Conservation (phyloP, 2,329 filamentous ascomycete genomes). For the Didymella lethalis region DNA sequence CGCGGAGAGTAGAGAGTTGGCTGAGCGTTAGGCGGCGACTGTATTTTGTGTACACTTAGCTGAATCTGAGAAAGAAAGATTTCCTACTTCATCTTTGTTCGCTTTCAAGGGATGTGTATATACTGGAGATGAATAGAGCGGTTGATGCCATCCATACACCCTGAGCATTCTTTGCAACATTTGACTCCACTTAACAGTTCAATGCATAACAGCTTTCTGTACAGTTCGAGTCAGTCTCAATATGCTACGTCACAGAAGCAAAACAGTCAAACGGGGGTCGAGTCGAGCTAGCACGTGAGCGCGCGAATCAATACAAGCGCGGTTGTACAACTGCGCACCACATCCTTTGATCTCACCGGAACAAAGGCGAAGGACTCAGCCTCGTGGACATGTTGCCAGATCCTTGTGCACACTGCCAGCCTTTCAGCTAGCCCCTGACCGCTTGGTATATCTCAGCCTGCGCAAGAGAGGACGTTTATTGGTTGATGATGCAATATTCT, state of each 20-base stretch:
- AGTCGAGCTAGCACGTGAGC: slow-evolving; percentile 2
- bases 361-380: slow-evolving; percentile 17
- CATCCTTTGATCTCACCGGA: slow-evolving; percentile 15
- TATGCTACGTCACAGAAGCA: slow-evolving; percentile 5
- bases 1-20: slow-evolving; percentile 7
- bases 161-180: not conserved
- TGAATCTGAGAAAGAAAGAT: slow-evolving; percentile 43
- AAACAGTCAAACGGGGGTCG: not conserved
- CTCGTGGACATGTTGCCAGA: slow-evolving; percentile 10
- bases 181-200: not conserved
- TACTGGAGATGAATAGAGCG: slow-evolving; percentile 4
- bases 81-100: slow-evolving; percentile 29
- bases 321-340: slow-evolving; percentile 1
- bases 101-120: slow-evolving; percentile 18
- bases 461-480: slow-evolving; percentile 5
- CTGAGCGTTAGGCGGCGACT: slow-evolving; percentile 34
- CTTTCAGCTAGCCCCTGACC: slow-evolving; percentile 12
- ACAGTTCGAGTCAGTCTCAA: not conserved
- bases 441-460: not conserved
- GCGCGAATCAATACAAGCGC: slow-evolving; percentile 1
- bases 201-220: not conserved
- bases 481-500: slow-evolving; percentile 18
- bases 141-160: not conserved
- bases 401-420: not conserved
- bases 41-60: slow-evolving; percentile 50